These are phyloP conservation scores for Aspergillus fumigatus DNA, from an alignment of 2,329 filamentous ascomycete genomes.

Conservation along the genomic window DNA sequence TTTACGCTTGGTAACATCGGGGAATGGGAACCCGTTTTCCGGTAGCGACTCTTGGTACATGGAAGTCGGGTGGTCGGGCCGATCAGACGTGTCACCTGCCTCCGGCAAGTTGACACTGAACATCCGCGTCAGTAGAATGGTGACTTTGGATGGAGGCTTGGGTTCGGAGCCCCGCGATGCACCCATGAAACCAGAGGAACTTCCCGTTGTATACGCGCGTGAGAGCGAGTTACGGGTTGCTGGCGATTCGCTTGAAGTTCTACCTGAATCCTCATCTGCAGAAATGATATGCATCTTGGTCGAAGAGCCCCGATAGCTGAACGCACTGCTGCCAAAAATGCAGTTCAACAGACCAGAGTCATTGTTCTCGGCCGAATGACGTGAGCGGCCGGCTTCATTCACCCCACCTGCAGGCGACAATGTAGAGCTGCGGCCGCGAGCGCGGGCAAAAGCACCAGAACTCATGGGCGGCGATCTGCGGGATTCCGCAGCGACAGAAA, in stretches of 20 bases:
- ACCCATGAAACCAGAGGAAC: slow-evolving; percentile 25
- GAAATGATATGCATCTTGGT: slow-evolving; percentile 58
- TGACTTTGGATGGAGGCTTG: slow-evolving; percentile 44
- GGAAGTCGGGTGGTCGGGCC: slow-evolving; percentile 27
- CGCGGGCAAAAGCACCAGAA: slow-evolving; percentile 38
- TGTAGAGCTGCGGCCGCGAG: slow-evolving; percentile 44
- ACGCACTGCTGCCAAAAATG: slow-evolving; percentile 57
- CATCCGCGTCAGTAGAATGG: slow-evolving; percentile 55
- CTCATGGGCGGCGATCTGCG: slow-evolving; percentile 29
- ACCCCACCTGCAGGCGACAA: slow-evolving; percentile 32
- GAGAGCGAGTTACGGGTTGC: slow-evolving; percentile 31
- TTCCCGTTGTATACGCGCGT: slow-evolving; percentile 37
- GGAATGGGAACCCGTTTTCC: slow-evolving; percentile 35
- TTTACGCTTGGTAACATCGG: slow-evolving; percentile 37
- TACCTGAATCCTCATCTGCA: slow-evolving; percentile 32
- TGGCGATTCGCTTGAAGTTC: slow-evolving; percentile 22
- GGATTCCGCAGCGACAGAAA: slow-evolving; percentile 29
- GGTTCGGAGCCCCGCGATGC: slow-evolving; percentile 24
- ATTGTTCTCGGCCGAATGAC: slow-evolving; percentile 44
- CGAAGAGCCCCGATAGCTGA: slow-evolving; percentile 55
- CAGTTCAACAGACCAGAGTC: slow-evolving; percentile 53
- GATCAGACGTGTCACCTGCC: slow-evolving; percentile 34
- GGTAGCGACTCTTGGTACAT: slow-evolving; percentile 31
- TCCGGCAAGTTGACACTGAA: slow-evolving; percentile 55
- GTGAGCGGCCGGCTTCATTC: slow-evolving; percentile 33